Evolutionary conservation across 2,329 filamentous ascomycete genomes (phyloP), one percentile per base, ranked within the genome.

Genomic region (Colletotrichum gloeosporioides): DNA sequence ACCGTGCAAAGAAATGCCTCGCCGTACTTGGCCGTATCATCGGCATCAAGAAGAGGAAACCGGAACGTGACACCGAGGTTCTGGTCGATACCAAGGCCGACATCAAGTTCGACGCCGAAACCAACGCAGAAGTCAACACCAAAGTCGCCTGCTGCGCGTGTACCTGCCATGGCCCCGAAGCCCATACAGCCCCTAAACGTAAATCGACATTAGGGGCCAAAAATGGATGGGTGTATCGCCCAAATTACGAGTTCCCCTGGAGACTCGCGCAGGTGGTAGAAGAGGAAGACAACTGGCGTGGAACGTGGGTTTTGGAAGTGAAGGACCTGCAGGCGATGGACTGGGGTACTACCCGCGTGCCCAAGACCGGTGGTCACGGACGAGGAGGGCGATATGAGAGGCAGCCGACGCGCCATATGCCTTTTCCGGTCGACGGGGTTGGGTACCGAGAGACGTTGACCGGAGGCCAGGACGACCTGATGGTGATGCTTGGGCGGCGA

Each of bases 241-340:
- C 44, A 32, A 31, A 70, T 49, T 69, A 55, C 36, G 77, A 79
- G 59, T 79, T 77, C 65, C 69, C 77, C 65, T 79, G 78, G 75
- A 57, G 67, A 73, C 32, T 77, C 25, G 55, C 69, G 36, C 73
- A 77, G 36, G 27, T 76, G 22, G 71, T 79, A 29, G 67, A 79
- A 7, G 53, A 71, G 66, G 78, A 80, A 69, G 78, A 78, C 34
- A 80, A 80, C 76, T 80, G 79, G 79, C 77, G 78, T 57, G 75
- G 78, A 32, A 80, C 76, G 27, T 80, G 77, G 78, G 71, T 76
- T 13, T 63, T 78, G 32, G 78, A 79, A 68, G 77, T 79, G 4
- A 79, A 79, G 59, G 78, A 79, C 61, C 36, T 79, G 67, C 53
- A 16, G 66, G 77, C 74, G 31, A 77, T 80, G 73, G 69, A 77